Evolutionary conservation across 108 stramenopile genomes (phyloP).

Genomic region (Poteriospumella lacustris): DNA sequence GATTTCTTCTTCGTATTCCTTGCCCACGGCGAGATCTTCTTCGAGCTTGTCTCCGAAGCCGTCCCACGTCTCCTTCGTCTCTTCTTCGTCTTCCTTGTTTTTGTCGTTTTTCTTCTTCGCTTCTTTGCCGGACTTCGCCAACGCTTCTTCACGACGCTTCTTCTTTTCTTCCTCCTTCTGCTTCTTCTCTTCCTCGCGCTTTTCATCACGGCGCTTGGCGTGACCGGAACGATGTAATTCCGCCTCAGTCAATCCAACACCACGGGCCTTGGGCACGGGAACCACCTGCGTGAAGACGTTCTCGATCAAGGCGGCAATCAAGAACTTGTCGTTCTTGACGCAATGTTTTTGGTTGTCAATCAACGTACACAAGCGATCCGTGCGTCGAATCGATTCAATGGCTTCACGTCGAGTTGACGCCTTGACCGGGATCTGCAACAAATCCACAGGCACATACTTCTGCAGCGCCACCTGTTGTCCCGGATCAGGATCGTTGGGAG

Average conservation of each 20-base stretch:
- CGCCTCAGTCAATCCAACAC: slow-evolving; percentile 13
- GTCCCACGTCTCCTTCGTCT: slow-evolving; percentile 10
- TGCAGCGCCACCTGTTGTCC: slow-evolving; percentile 18
- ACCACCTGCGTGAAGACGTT: slow-evolving; percentile 34
- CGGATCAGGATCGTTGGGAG: slow-evolving; percentile 30
- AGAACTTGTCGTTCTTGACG: slow-evolving; percentile 41
- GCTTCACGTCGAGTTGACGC: slow-evolving; percentile 28
- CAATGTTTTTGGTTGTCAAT: slow-evolving; percentile 39
- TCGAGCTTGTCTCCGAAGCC: slow-evolving; percentile 6
- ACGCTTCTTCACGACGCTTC: neutral
- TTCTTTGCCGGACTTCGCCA: slow-evolving; percentile 1
- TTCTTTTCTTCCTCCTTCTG: slow-evolving; percentile 1
- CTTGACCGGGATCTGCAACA: slow-evolving; percentile 25
- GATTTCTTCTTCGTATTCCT: slow-evolving; percentile 20
- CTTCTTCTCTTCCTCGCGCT: slow-evolving; percentile 11
- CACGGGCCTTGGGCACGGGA: slow-evolving; percentile 9
- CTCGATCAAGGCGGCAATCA: slow-evolving; percentile 32
- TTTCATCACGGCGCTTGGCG: neutral
- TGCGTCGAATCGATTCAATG: slow-evolving; percentile 21
- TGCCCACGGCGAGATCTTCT: neutral
- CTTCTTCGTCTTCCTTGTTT: neutral
- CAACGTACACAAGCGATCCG: slow-evolving; percentile 34
- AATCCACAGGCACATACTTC: slow-evolving; percentile 34
- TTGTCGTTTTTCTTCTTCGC: neutral
- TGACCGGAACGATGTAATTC: neutral